phyloP scores from a whole-genome alignment of 176 grass and related monocot species.

The Triticum turgidum region DNA sequence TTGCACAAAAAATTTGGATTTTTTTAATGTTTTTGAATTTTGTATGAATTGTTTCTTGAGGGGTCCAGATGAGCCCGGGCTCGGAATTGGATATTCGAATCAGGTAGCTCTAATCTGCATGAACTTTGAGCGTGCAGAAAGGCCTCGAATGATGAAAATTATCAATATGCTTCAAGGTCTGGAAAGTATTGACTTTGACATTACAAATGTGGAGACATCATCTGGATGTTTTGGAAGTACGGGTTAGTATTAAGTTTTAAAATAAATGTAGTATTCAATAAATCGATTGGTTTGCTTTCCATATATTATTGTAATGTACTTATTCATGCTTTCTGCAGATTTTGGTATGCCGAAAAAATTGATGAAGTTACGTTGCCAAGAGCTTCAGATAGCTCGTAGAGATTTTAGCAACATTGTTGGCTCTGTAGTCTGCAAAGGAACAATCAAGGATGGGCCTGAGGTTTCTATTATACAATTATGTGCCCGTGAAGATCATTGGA shows the following conservation, averaged over 20 bases:
- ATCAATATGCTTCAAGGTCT: not conserved
- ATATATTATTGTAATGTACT: not conserved
- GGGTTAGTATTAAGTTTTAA: too few species aligned
- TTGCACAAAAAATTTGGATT: too few species aligned
- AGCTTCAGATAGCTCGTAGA: conserved; percentile 88
- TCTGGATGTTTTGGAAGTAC: too few species aligned
- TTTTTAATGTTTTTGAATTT: too few species aligned
- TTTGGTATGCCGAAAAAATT: conserved; percentile 77
- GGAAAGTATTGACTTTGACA: not conserved
- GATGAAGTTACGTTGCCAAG: conserved; percentile 61
- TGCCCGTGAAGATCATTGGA: conserved; percentile 69
- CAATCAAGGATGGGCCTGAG: conserved; percentile 79
- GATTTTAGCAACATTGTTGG: conserved; percentile 99
- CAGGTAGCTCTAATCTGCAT: not conserved
- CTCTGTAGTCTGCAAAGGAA: conserved; percentile 90
- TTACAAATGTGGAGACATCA: not conserved
- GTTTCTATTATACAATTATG: conserved; percentile 84
- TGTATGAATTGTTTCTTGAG: too few species aligned
- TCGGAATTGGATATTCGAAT: too few species aligned
- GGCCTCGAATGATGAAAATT: not conserved
- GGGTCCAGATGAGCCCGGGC: too few species aligned
- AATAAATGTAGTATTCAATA: too few species aligned
- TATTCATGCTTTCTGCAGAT: conserved; percentile 47
- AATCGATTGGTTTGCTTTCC: not conserved
- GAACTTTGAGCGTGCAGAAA: not conserved